Percentiles rank a stretch among this genome's conserved stretches.
Evolutionary conservation across 2,329 filamentous ascomycete species (phyloP).

Genomic region (Thielaviopsis musarum): DNA sequence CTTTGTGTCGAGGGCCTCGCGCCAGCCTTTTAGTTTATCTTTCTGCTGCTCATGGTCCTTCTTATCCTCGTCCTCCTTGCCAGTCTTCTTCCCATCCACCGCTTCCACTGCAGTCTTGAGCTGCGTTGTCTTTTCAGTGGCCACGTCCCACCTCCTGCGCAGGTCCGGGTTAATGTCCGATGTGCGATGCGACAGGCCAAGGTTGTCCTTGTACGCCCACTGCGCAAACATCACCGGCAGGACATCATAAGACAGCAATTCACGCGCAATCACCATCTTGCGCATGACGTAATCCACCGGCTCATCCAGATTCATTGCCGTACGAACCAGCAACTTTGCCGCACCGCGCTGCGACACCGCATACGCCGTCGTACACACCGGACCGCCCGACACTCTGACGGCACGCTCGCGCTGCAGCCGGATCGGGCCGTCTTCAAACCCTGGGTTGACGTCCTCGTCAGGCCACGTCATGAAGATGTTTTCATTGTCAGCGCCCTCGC

Average conservation of each 20-base stretch:
- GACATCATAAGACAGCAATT: conserved; percentile 16
- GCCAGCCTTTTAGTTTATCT: neutral
- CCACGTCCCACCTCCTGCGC: conserved; percentile 9
- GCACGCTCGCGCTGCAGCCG: conserved; percentile 14
- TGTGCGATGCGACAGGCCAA: conserved; percentile 1
- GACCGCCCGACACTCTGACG: conserved; percentile 14
- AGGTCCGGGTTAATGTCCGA: too few species aligned
- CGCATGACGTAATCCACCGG: conserved; percentile 17
- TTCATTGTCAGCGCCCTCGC: conserved; percentile 12
- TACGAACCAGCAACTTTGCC: conserved; percentile 16
- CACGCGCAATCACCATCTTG: conserved; percentile 13
- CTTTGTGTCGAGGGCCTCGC: neutral
- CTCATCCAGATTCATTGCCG: conserved; percentile 15
- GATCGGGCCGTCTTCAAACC: conserved; percentile 9
- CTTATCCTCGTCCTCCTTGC: neutral
- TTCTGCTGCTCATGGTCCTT: neutral
- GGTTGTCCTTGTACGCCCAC: conserved; percentile 15
- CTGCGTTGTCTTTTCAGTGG: too few species aligned
- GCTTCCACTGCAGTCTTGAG: neutral
- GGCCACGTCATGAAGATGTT: neutral
- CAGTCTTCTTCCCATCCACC: too few species aligned
- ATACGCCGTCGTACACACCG: conserved; percentile 17
- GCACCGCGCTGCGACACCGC: conserved; percentile 17
- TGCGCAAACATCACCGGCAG: conserved; percentile 16
- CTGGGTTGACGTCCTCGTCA: neutral